Base-by-base conservation (phyloP, 2,329 filamentous ascomycete genomes). In the Fusarium sp. region DNA sequence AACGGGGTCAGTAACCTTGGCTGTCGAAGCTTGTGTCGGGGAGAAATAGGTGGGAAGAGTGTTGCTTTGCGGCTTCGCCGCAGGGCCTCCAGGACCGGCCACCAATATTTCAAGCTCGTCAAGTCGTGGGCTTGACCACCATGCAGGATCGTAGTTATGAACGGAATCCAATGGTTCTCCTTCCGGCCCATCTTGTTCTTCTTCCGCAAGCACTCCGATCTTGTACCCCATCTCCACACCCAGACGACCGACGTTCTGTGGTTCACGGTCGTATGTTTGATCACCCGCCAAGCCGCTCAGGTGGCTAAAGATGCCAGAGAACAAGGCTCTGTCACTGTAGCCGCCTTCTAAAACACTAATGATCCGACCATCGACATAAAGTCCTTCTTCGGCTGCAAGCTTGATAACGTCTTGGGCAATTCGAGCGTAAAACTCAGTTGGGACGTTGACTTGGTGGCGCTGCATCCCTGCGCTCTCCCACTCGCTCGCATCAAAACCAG, bases 401-500 rank as follows among this genome's bases (percentile, higher is more conserved):
- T 88, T 90, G 13, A 97, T 91, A 4, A 98, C 89, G 76, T 99
- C 96, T 46, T 91, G 88, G 0, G 95, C 95, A 70, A 99, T 92
- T 2, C 92, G 90, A 51, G 96, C 96, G 77, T 98, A 99, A 78
- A 99, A 99, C 56, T 95, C 94, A 0, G 95, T 99, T 0, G 96
- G 95, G 3, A 99, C 96, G 76, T 97, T 97, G 75, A 97, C 95
- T 62, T 93, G 92, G 80, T 99, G 96, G 48, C 96, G 89, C 80
- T 99, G 96, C 96, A 99, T 99, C 4, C 94, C 94, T 5, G 88
- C 85, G 16, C 92, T 91, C 79, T 99, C 96, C 90, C 93, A 97
- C 78, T 99, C 94, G 77, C 95, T 98, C 4, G 96, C 96, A 81
- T 99, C 96, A 71, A 99, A 99, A 0, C 96, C 97, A 3, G 96